Conservation (phyloP, 1,284 basidiomycete genomes). For the Apiotrichum montevideense region DNA sequence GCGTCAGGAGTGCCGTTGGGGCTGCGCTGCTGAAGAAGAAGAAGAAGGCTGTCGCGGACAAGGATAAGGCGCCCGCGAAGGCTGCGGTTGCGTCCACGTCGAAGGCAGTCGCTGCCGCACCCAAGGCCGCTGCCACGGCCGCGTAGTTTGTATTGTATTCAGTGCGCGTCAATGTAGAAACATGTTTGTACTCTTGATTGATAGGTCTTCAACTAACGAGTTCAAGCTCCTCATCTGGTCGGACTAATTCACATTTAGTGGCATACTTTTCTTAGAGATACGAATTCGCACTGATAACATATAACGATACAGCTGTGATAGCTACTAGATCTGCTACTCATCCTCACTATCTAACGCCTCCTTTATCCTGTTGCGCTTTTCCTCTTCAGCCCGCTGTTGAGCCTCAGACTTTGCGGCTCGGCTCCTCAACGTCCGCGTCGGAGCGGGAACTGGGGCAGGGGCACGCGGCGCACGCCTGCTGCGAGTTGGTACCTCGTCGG, state of each 20-base stretch:
- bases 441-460: conserved; percentile 5
- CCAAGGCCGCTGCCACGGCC: conserved; percentile 12
- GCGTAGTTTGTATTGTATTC: neutral
- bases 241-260: no score
- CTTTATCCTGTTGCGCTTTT: conserved; percentile 19
- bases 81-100: conserved; percentile 17
- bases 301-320: neutral
- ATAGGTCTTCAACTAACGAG: neutral
- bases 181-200: neutral
- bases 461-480: neutral
- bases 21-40: conserved; percentile 48
- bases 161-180: neutral
- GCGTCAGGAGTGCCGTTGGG: conserved; percentile 70
- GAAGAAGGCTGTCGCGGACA: conserved; percentile 13
- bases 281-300: no score
- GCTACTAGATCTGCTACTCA: conserved; percentile 4
- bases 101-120: neutral
- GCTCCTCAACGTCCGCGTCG: conserved; percentile 24
- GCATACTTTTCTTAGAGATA: no score
- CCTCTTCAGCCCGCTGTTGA: conserved; percentile 23
- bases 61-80: conserved; percentile 30
- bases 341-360: conserved; percentile 25
- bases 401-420: conserved; percentile 25
- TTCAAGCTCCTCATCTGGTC: no score
- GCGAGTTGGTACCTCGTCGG: neutral